Evolutionary conservation across 179 eudicot genomes (phyloP), one percentile per base, ranked within the genome.

Genomic region (Spinacia oleracea): DNA sequence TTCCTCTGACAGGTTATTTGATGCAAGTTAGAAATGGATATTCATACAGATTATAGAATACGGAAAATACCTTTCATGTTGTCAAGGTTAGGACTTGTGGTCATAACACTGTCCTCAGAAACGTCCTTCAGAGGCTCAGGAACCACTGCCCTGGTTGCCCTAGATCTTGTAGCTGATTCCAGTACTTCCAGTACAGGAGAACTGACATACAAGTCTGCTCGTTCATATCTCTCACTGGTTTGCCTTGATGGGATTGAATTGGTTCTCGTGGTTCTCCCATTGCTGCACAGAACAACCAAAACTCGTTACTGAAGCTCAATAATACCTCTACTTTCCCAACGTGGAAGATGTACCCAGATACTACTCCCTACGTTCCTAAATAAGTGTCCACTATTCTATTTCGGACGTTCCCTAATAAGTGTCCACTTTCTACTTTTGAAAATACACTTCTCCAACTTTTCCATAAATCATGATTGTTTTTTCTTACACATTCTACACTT

Each of bases 71-170:
- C 89, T 79, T 74, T 74, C 14, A 71, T 29, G 32, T 32, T 32
- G 27, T 25, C 48, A 51, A 62, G 56, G 43, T 53, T 70, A 55
- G 35, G 62, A 34, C 21, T 77, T 38, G 70, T 42, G 21, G 70
- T 3, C 35, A 15, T 78, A 70, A 18, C 59, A 55, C 14, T 35
- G 42, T 70, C 79, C 42, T 69, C 72, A 34, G 73, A 71, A 59
- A 51, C 34, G 58, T 80, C 77, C 27, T n/a, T 43, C 48, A 68
- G 35, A 62, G 82, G 83, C 74, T 77, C 86, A 70, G 58, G 76
- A 60, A 80, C 72, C 67, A 53, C 27, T 42, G 34, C 40, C 59
- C 72, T 72, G 23, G 35, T 18, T 67, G 78, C 79, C 64, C 76
- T 58, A 27, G 82, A 74, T 60, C 77, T 78, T 72, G 75, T 56